Evolutionary conservation across 2,329 filamentous ascomycete species (phyloP).

Genomic region (Curvularia sp.): DNA sequence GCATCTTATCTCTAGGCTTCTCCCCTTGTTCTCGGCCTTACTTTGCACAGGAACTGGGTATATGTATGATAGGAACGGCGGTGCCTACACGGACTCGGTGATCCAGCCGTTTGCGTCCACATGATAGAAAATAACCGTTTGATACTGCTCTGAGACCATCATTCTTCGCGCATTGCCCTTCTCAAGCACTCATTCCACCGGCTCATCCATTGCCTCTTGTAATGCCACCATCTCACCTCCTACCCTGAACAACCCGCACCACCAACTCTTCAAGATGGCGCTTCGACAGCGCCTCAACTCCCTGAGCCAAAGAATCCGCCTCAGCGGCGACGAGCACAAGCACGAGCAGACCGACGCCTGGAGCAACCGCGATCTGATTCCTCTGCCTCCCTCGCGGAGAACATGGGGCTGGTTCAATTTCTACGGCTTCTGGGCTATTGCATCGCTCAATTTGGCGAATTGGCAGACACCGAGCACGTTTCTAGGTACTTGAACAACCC

Average conservation of each 20-base stretch:
- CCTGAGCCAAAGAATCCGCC: conserved; percentile 43
- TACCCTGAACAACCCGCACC: background rate
- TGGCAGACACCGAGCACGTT: conserved; percentile 60
- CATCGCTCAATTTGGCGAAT: conserved; percentile 53
- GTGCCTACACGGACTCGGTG: background rate
- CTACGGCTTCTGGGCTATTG: conserved; percentile 54
- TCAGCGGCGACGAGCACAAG: conserved; percentile 51
- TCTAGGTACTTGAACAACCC: conserved; percentile 40
- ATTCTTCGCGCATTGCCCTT: background rate
- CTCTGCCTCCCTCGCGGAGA: conserved; percentile 48
- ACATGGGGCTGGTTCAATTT: conserved; percentile 55
- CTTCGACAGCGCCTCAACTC: conserved; percentile 20
- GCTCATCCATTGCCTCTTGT: background rate
- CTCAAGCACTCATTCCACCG: background rate
- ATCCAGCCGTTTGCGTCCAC: background rate
- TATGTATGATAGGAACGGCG: background rate
- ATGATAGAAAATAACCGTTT: background rate
- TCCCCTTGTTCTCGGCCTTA: background rate
- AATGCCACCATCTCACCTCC: background rate
- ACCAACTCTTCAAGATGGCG: conserved; percentile 8
- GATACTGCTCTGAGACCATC: background rate
- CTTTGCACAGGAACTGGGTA: background rate
- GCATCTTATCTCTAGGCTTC: background rate
- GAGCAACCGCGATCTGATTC: conserved; percentile 51
- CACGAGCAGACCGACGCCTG: conserved; percentile 57